These are phyloP conservation scores for Phytopythium aichiense DNA, from an alignment of 352 stramenopile genomes.

Conservation along the genomic window DNA sequence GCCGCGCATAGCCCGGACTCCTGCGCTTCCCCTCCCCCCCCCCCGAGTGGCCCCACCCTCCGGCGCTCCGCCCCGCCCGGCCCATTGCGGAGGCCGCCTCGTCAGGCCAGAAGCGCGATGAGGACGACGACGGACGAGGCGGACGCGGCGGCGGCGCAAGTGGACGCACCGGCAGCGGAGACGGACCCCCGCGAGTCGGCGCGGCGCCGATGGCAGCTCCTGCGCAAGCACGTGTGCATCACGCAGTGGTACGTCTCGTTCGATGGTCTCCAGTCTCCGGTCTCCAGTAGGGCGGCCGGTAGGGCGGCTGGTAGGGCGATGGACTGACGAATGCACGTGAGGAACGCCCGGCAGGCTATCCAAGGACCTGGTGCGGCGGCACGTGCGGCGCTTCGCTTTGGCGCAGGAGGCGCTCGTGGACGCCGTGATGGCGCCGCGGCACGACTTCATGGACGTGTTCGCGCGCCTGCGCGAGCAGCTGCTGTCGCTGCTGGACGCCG, in stretches of 20 bases:
- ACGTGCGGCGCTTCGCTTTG: conserved; percentile 44
- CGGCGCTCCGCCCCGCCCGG: no score
- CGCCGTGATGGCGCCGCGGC: conserved; percentile 31
- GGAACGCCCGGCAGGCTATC: conserved; percentile 22
- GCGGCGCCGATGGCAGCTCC: conserved; percentile 43
- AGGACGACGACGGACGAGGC: neutral
- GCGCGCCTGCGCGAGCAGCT: conserved; percentile 63
- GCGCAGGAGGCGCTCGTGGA: conserved; percentile 52
- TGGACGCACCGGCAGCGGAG: neutral
- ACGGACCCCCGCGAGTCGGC: conserved; percentile 19
- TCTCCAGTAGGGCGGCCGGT: neutral
- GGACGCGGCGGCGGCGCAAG: conserved; percentile 3
- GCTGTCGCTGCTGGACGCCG: conserved; percentile 51
- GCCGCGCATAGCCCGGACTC: no score
- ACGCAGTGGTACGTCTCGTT: conserved; percentile 41
- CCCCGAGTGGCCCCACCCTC: no score
- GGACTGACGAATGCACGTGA: neutral
- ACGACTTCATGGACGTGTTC: conserved; percentile 50
- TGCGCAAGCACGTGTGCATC: conserved; percentile 63
- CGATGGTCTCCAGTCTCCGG: neutral
- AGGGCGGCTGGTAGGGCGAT: neutral
- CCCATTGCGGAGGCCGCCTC: neutral
- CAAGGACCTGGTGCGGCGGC: conserved; percentile 38
- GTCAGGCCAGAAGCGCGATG: neutral
- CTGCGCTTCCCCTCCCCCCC: no score